Conservation (phyloP, 257 asterid species). For the Perilla frutescens region DNA sequence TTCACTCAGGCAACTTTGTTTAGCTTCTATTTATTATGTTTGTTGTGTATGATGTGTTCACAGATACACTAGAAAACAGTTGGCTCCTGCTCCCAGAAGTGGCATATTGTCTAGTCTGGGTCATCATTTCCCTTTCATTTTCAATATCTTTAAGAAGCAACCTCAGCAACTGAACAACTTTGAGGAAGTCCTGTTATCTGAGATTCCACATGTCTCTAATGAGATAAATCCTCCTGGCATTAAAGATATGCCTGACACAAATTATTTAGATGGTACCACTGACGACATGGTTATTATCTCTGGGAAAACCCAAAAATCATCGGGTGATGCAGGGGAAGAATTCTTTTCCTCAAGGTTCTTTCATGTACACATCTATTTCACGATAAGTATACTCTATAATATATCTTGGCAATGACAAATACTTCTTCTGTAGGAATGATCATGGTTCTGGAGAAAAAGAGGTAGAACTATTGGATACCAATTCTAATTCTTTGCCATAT, state of each 20-base stretch:
- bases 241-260: conserved; percentile 39
- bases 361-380: conserved; percentile 30
- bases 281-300: conserved; percentile 44
- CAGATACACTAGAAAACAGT: conserved; percentile 51
- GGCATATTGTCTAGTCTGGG: conserved; percentile 79
- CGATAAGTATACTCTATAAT: conserved; percentile 14
- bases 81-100: conserved; percentile 60
- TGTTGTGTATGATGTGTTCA: conserved; percentile 39
- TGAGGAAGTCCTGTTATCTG: conserved; percentile 36
- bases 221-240: conserved; percentile 37
- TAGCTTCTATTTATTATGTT: conserved; percentile 18
- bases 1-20: conserved; percentile 16
- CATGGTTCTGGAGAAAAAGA: conserved; percentile 49
- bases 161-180: conserved; percentile 47
- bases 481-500: conserved; percentile 41
- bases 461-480: conserved; percentile 41
- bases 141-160: conserved; percentile 74
- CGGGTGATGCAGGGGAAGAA: conserved; percentile 47
- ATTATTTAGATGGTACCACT: conserved; percentile 39
- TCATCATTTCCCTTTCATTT: conserved; percentile 79
- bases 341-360: conserved; percentile 56
- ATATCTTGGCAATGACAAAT: conserved; percentile 33
- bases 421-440: conserved; percentile 42
- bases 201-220: conserved; percentile 44
- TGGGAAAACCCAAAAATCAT: conserved; percentile 40